Evolutionary conservation across 1,139 yeast genomes (phyloP).

Genomic region (Cylindricascospora bacillispora): DNA sequence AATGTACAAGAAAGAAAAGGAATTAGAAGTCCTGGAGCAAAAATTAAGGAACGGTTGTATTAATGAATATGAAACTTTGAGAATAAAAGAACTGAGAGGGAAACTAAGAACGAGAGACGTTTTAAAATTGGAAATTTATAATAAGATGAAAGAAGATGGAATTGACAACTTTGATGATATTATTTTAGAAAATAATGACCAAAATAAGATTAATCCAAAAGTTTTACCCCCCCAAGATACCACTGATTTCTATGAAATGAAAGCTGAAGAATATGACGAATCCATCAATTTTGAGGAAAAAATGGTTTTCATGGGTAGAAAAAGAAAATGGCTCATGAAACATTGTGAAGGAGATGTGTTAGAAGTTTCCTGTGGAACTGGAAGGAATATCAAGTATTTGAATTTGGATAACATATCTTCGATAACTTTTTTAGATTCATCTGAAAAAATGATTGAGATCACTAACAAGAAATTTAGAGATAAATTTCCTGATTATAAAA

Average conservation of each 20-base stretch:
- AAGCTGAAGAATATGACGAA: constrained; percentile 72
- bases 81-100: constrained; percentile 38
- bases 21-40: constrained; percentile 33
- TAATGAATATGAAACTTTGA: constrained; percentile 51
- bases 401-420: constrained; percentile 49
- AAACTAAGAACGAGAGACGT: constrained; percentile 44
- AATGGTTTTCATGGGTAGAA: constrained; percentile 66
- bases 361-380: constrained; percentile 94
- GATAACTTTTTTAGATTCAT: constrained; percentile 75
- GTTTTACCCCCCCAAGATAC: constrained; percentile 69
- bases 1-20: constrained; percentile 52
- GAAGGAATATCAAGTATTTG: constrained; percentile 74
- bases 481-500: constrained; percentile 48
- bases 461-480: constrained; percentile 62
- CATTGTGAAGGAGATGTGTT: constrained; percentile 77
- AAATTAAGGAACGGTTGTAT: constrained; percentile 29
- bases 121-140: constrained; percentile 40
- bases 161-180: constrained; percentile 26
- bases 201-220: constrained; percentile 31
- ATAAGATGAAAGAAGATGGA: constrained; percentile 35
- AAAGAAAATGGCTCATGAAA: constrained; percentile 74
- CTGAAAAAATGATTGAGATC: constrained; percentile 74
- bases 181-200: constrained; percentile 42
- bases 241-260: constrained; percentile 63
- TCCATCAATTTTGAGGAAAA: constrained; percentile 82